Base-by-base conservation (phyloP, 306 rosid species). In the Castanopsis chinensis region DNA sequence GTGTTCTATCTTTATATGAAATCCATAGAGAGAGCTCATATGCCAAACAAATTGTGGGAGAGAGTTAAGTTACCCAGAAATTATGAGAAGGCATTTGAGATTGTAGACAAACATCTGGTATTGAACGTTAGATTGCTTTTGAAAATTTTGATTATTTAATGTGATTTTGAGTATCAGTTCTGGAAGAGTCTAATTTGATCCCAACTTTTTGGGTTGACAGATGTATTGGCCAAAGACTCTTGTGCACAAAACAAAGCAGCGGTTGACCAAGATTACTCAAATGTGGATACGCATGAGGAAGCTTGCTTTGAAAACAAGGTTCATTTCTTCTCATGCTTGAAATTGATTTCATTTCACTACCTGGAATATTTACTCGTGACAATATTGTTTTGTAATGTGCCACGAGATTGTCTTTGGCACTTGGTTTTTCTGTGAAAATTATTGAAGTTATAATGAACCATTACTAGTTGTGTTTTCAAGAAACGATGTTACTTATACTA, bases 151-250 rank as follows among this genome's bases (percentile, higher is more conserved):
- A 73, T 49, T 55, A n/a, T 71, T 79, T 8, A 14, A 45, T 7
- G 13, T 71, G 73, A 18, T 19, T 78, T 65, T 60, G 72, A 67
- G 43, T 77, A 1, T 33, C 18, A 53, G 52, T 71, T 79, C 53
- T 53, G 18, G 11, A 23, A 49, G 51, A 56, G 27, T 14, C 20
- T 80, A 75, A 80, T 72, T 19, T 72, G 57, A 49, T 70, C 45
- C 51, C 55, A 21, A 33, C 33, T 77, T 82, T 72, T 52, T 83
- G 41, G 51, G n/a, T 82, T 69, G 54, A 52, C 83, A 95, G 99
- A 83, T 93, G 93, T 93, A 91, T 82, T 95, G 97, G 98, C 98
- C 97, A 28, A 92, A 95, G 90, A 78, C 93, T 76, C 97, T 95
- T 76, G 85, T 91, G 70, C 98, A 95, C 90, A 93, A 95, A 88